These are phyloP conservation scores for Colletotrichum tabaci DNA, from an alignment of 2,329 filamentous ascomycete species.

Conservation along the genomic window DNA sequence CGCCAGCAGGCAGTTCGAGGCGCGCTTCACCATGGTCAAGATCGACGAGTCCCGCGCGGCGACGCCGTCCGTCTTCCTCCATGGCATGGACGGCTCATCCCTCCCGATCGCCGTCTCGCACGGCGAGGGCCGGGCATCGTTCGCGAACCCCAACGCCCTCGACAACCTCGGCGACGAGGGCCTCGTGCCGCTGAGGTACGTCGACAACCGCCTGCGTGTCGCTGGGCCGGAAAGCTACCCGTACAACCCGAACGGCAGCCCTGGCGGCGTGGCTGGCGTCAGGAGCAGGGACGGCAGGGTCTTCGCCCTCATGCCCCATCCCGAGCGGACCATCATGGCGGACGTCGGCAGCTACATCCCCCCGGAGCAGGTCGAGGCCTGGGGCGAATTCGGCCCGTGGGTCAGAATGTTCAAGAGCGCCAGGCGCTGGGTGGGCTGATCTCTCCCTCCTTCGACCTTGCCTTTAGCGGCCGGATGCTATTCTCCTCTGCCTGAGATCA, in stretches of 20 bases:
- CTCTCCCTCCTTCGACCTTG: not conserved
- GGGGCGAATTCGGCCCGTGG: constrained; percentile 90
- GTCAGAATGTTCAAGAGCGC: constrained; percentile 88
- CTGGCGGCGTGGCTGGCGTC: constrained; percentile 85
- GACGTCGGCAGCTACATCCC: constrained; percentile 85
- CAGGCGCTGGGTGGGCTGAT: constrained; percentile 84
- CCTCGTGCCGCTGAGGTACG: constrained; percentile 84
- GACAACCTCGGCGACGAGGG: constrained; percentile 74
- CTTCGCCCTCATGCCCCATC: constrained; percentile 93
- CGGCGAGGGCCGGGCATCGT: constrained; percentile 88
- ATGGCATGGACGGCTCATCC: constrained; percentile 86
- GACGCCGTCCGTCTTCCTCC: constrained; percentile 84
- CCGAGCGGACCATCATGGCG: constrained; percentile 88
- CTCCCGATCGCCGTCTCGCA: constrained; percentile 92
- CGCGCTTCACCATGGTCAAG: constrained; percentile 87
- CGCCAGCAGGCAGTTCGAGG: constrained; percentile 90
- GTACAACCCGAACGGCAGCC: constrained; percentile 89
- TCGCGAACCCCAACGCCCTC: constrained; percentile 68
- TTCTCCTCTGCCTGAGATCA: not conserved
- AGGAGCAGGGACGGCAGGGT: constrained; percentile 84
- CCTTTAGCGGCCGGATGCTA: not conserved
- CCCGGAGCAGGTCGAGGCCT: constrained; percentile 68
- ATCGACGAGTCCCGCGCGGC: constrained; percentile 65
- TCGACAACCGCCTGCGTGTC: constrained; percentile 80
- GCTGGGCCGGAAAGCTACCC: constrained; percentile 87